A percentile compares a stretch with the other conserved stretches of the same genome.
Conservation (phyloP, 306 rosid genomes). For the Medicago arabica region DNA sequence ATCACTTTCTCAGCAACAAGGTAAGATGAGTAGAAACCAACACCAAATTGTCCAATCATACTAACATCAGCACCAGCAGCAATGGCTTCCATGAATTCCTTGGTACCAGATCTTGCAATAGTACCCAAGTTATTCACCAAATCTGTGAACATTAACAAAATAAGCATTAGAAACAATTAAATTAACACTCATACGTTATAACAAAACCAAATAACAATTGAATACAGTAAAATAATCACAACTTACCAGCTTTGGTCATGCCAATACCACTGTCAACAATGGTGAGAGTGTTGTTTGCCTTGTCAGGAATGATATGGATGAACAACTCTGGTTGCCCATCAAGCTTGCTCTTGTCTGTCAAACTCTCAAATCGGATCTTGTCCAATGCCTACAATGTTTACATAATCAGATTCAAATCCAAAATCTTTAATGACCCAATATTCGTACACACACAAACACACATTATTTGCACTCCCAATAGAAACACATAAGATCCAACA, state of each 20-base stretch:
- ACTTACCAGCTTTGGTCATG: constrained; percentile 93
- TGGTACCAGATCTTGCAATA: constrained; percentile 90
- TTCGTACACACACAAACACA: no score
- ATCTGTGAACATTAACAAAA: constrained; percentile 45
- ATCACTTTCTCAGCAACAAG: constrained; percentile 90
- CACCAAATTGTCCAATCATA: constrained; percentile 95
- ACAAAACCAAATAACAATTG: background rate
- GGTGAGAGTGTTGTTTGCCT: constrained; percentile 63
- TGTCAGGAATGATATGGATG: constrained; percentile 86
- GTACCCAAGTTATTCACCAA: constrained; percentile 95
- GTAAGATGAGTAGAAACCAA: constrained; percentile 87
- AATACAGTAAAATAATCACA: fast-evolving
- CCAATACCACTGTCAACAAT: constrained; percentile 90
- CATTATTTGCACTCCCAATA: no score
- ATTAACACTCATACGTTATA: background rate
- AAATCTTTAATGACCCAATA: background rate
- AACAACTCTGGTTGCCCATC: constrained; percentile 79
- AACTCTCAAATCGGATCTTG: constrained; percentile 77
- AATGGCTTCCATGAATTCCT: constrained; percentile 92
- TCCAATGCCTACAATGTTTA: constrained; percentile 63
- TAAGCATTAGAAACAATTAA: background rate
- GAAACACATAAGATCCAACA: background rate
- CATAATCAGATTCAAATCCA: background rate
- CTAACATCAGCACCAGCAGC: constrained; percentile 97
- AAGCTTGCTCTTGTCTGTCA: constrained; percentile 95